These are phyloP conservation scores for Phaeosphaeriaceae sp. DNA, from an alignment of 2,329 filamentous ascomycete species.

Conservation along the genomic window DNA sequence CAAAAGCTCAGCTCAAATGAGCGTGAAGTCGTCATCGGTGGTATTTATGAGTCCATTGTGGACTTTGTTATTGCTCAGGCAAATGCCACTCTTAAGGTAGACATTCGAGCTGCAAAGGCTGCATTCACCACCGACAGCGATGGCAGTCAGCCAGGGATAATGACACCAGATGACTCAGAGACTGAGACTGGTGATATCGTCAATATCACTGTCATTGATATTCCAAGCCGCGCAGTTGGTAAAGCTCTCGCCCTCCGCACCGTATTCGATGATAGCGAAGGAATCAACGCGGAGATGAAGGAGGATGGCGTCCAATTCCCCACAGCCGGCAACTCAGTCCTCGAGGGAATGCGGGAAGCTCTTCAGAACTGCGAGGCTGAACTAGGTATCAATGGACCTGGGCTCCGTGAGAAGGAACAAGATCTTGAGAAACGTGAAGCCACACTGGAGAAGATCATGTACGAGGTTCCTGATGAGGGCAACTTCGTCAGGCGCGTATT, in stretches of 20 bases:
- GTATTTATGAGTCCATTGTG: slow-evolving; percentile 90
- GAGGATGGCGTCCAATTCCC: slow-evolving; percentile 85
- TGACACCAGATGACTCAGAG: slow-evolving; percentile 69
- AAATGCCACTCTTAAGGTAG: slow-evolving; percentile 79
- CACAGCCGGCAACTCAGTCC: slow-evolving; percentile 76
- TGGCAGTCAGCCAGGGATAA: slow-evolving; percentile 57
- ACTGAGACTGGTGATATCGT: slow-evolving; percentile 83
- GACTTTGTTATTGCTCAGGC: slow-evolving; percentile 93
- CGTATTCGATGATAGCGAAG: slow-evolving; percentile 88
- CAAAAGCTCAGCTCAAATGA: slow-evolving; percentile 84
- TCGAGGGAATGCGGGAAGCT: slow-evolving; percentile 86
- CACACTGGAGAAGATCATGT: slow-evolving; percentile 83
- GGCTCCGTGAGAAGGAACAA: slow-evolving; percentile 75
- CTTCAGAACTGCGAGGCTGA: slow-evolving; percentile 78
- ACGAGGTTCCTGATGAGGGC: slow-evolving; percentile 81
- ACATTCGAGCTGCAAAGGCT: slow-evolving; percentile 71
- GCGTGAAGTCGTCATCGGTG: slow-evolving; percentile 79
- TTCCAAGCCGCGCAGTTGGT: slow-evolving; percentile 78
- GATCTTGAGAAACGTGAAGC: slow-evolving; percentile 82
- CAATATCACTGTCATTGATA: slow-evolving; percentile 84
- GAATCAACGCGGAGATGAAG: slow-evolving; percentile 97
- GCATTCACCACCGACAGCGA: slow-evolving; percentile 72
- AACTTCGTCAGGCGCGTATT: slow-evolving; percentile 83
- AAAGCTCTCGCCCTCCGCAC: slow-evolving; percentile 89
- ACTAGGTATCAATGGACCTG: slow-evolving; percentile 73